Conservation (phyloP, 1,284 basidiomycete species). For the Neonothopanus nambi region DNA sequence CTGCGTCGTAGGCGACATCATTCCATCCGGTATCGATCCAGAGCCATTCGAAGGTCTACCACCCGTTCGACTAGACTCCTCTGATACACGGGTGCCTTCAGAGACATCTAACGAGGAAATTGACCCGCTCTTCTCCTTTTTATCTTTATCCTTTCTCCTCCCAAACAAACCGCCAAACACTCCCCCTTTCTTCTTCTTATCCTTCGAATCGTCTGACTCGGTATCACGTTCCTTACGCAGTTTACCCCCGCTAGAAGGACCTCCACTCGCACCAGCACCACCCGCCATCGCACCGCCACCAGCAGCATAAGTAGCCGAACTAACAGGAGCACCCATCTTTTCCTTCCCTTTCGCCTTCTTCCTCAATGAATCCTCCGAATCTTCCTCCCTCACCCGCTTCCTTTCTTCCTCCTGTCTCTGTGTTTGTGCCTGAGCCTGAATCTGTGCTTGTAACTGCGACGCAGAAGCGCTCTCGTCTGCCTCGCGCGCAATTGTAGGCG, state of each 20-base stretch:
- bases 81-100: slow-evolving; percentile 39
- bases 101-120: slow-evolving; percentile 11
- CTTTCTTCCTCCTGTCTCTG: slow-evolving; percentile 53
- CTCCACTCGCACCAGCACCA: neutral
- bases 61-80: slow-evolving; percentile 54
- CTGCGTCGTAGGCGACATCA: slow-evolving; percentile 48
- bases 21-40: slow-evolving; percentile 20
- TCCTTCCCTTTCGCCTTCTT: slow-evolving; percentile 41
- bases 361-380: slow-evolving; percentile 57
- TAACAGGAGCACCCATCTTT: slow-evolving; percentile 41
- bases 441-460: slow-evolving; percentile 34
- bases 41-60: slow-evolving; percentile 7
- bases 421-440: slow-evolving; percentile 40
- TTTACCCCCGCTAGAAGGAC: slow-evolving; percentile 39
- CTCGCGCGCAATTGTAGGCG: slow-evolving; percentile 72
- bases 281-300: slow-evolving; percentile 1
- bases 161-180: slow-evolving; percentile 76
- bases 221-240: slow-evolving; percentile 64
- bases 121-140: slow-evolving; percentile 35
- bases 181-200: slow-evolving; percentile 68
- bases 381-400: slow-evolving; percentile 64
- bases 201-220: slow-evolving; percentile 38
- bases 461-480: slow-evolving; percentile 33
- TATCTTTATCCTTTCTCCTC: slow-evolving; percentile 73
- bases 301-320: slow-evolving; percentile 32